Percentiles rank a stretch among this genome's conserved stretches.
Evolutionary conservation across 1,284 basidiomycete genomes (phyloP).

Genomic region (Tilletia setariae): DNA sequence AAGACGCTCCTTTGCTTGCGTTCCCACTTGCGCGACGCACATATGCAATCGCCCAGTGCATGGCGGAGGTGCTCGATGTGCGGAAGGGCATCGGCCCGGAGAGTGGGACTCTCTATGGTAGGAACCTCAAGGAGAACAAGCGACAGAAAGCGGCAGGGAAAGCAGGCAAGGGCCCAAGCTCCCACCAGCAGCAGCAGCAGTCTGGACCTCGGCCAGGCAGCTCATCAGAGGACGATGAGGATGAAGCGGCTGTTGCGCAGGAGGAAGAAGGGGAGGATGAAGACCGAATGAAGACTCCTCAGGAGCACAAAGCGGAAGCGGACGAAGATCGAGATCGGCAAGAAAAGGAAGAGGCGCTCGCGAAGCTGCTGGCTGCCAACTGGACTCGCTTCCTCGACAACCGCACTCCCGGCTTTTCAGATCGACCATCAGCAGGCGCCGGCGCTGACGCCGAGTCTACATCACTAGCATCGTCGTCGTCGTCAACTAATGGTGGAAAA

Average conservation of each 20-base stretch:
- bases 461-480: too few species aligned
- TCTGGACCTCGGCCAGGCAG: too few species aligned
- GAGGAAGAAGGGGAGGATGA: background rate
- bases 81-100: background rate
- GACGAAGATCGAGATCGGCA: background rate
- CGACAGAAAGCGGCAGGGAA: background rate
- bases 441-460: too few species aligned
- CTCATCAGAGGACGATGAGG: background rate
- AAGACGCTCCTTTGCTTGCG: background rate
- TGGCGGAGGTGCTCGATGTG: slow-evolving; percentile 8
- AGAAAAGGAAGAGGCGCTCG: background rate
- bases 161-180: background rate
- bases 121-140: background rate
- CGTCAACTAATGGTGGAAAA: too few species aligned
- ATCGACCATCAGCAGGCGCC: too few species aligned
- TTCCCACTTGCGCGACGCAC: background rate
- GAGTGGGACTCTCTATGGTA: background rate
- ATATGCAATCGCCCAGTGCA: background rate
- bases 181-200: background rate
- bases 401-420: background rate
- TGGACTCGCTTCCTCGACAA: slow-evolving; percentile 10
- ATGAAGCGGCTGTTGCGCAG: background rate
- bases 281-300: background rate
- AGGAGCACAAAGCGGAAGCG: background rate
- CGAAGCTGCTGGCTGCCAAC: background rate